A percentile compares a stretch with the other conserved stretches of the same genome.
Evolutionary conservation across 2,329 filamentous ascomycete genomes (phyloP).

Genomic region (Diaporthe longicolla): DNA sequence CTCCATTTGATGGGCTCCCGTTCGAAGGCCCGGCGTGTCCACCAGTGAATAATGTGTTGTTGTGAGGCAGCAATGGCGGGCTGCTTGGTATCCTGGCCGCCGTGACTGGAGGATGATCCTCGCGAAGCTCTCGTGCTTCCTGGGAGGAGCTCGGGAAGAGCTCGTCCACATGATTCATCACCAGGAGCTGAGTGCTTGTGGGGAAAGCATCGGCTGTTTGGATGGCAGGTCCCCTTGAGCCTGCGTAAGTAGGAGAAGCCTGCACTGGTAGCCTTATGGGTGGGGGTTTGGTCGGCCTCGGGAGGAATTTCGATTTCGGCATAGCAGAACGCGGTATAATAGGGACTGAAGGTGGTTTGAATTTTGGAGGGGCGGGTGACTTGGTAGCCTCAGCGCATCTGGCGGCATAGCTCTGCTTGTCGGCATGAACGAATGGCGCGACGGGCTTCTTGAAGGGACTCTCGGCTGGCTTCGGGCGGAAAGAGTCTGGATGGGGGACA

Average conservation of each 20-base stretch:
- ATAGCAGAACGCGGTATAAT: not conserved
- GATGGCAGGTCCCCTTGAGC: slow-evolving; percentile 18
- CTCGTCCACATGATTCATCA: slow-evolving; percentile 64
- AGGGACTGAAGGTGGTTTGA: slow-evolving; percentile 18
- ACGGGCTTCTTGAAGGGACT: slow-evolving; percentile 29
- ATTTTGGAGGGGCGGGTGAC: slow-evolving; percentile 31
- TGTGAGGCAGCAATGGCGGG: not conserved
- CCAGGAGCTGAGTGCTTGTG: slow-evolving; percentile 67
- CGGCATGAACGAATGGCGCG: slow-evolving; percentile 12
- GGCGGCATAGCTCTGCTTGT: not conserved
- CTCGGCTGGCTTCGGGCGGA: not conserved
- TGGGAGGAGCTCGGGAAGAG: slow-evolving; percentile 71
- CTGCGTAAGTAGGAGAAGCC: slow-evolving; percentile 35
- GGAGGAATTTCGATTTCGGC: slow-evolving; percentile 40
- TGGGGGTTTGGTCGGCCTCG: slow-evolving; percentile 24
- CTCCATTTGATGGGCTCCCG: slow-evolving; percentile 18
- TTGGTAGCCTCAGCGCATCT: not conserved
- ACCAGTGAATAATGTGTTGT: not conserved
- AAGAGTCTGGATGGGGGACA: not conserved
- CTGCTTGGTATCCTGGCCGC: not conserved
- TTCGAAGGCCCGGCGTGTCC: not conserved
- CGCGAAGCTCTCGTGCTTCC: slow-evolving; percentile 65
- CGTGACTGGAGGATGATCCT: slow-evolving; percentile 48
- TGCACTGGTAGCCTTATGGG: slow-evolving; percentile 31
- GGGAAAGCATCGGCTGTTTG: slow-evolving; percentile 46